Percentiles rank a stretch among this genome's conserved stretches.
These are phyloP conservation scores for Hyphodiscus hymeniophilus DNA, from an alignment of 495 filamentous ascomycete genomes.

Conservation along the genomic window DNA sequence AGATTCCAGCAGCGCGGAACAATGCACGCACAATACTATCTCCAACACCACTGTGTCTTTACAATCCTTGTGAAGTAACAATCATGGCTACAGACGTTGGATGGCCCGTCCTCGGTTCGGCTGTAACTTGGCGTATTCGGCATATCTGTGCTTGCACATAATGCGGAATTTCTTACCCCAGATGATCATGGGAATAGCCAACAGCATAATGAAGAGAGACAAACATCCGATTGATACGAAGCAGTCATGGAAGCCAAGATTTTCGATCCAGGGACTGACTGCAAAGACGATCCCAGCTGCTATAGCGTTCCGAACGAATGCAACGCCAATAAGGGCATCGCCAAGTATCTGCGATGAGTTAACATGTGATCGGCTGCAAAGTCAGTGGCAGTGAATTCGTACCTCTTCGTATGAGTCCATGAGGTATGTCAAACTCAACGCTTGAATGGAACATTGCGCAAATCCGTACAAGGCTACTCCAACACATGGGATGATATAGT, in stretches of 20 bases:
- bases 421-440: conserved; percentile 28
- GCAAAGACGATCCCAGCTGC: conserved; percentile 28
- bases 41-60: no score
- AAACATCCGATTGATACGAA: conserved; percentile 23
- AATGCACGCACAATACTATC: no score
- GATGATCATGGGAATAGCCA: no score
- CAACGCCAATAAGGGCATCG: conserved; percentile 28
- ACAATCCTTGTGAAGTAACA: no score
- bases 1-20: no score
- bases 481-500: conserved; percentile 27
- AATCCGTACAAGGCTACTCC: conserved; percentile 25
- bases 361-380: no score
- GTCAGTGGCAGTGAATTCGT: background rate
- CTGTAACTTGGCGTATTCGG: no score
- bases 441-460: conserved; percentile 22
- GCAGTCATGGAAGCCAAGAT: conserved; percentile 25
- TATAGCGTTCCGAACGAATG: conserved; percentile 28
- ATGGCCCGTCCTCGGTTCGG: no score
- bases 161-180: no score
- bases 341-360: conserved; percentile 24
- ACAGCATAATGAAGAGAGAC: no score
- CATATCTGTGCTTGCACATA: no score
- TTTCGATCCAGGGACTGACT: conserved; percentile 27
- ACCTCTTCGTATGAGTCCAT: conserved; percentile 32
- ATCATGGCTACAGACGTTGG: no score